Base-by-base conservation (phyloP, 2,329 filamentous ascomycete species). In the Penicillium sp. region DNA sequence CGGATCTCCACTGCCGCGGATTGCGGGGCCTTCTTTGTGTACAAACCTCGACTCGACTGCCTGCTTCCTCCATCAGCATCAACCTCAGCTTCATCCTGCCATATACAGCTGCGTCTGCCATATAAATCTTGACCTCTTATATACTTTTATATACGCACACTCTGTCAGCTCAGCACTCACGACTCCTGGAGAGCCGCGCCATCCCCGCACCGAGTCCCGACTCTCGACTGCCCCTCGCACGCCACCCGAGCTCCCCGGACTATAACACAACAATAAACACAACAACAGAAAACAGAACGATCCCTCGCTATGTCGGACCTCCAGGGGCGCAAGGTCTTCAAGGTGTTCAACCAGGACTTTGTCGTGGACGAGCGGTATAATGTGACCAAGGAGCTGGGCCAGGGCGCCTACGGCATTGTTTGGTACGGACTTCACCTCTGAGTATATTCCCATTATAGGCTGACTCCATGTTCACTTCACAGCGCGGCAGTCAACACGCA, bases 281-380 rank as follows among this genome's bases (percentile, higher is more conserved):
- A 42, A n/a, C 33, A 38, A 38, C 4, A 42, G 18, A 5, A n/a
- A 20, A 21, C 40, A 8, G n/a, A 42, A 11, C n/a, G 20, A 9
- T 20, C n/a, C 8, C 3, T 47, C 49, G 71, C 57, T 68, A 86
- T 86, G 83, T 74, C 79, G 63, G 83, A 86, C 66, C 74, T 86
- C 60, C 77, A 79, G 62, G 86, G 86, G 71, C 88, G 91, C 77
- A 97, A 96, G 83, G 85, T 93, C 76, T 97, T 96, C 83, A 96
- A 96, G 86, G 92, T 99, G 74, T 99, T 99, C 80, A 97, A 97
- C 82, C 94, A 99, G 73, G 94, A 99, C 80, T 99, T 99, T 73
- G 87, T 97, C 66, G 94, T 97, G 70, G 94, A 97, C 73, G 93
- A 97, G 77, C 87, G 93, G 68, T 99, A 99, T 79, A 96, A 90